Base-by-base conservation (phyloP, 2,329 filamentous ascomycete genomes). In the Diplocarpon mali region DNA sequence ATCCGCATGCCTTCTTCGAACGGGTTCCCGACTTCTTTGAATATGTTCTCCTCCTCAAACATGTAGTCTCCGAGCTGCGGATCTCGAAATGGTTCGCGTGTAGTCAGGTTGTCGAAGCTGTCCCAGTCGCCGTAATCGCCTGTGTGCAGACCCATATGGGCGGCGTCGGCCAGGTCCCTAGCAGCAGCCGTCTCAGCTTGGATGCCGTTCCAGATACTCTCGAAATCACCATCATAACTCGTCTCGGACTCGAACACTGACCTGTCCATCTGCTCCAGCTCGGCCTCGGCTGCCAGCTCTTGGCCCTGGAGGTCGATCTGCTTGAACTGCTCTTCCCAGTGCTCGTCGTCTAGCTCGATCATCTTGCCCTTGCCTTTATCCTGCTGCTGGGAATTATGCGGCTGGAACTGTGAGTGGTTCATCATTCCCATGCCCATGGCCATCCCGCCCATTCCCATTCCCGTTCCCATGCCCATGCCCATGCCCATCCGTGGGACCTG, bases 251-350 rank as follows among this genome's bases (percentile, higher is more conserved):
- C 71, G 57, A 80, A 65, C 56, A 83, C 79, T 82, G 75, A 84
- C 80, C 78, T 80, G 71, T 95, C 90, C 70, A 95, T 77, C 65
- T 88, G 76, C 66, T 95, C 81, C 57, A 96, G 74, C 70, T 96
- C 89, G 49, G 76, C 40, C 45, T 67, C 53, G 52, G 60, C 58
- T 52, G 61, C 37, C 30, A 62, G 64, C 51, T 70, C 63, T 40
- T 75, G 63, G 43, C 67, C 61, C 50, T 80, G 71, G 51, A 82
- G 68, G 62, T 90, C 86, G 62, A 95, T 80, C 65, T 92, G 79
- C 46, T 87, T 85, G 64, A 98, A 98, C 64, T 96, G 88, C 57
- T 88, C 86, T 66, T 96, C 90, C 92, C 92, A 96, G 60, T 94
- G 83, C 59, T 83, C 71, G 57, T 98, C 90, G 62, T 95, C 87